Evolutionary conservation across 495 filamentous ascomycete genomes (phyloP).

Genomic region (Penicillium cataractarum): DNA sequence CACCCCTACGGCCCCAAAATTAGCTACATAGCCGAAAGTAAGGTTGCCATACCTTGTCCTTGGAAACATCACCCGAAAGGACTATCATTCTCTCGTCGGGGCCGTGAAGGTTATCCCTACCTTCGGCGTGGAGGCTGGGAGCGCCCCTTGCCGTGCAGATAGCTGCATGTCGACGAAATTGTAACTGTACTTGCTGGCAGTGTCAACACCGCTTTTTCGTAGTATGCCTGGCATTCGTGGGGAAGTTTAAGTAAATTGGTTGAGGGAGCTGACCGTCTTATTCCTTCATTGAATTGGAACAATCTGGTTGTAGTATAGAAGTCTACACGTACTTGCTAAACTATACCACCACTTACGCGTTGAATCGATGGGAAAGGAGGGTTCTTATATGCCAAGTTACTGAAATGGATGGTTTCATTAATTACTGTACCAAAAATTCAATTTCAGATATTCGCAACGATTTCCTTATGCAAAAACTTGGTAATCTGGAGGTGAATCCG

Average conservation of each 20-base stretch:
- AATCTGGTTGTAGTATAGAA: too few relatives aligned
- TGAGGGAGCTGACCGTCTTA: too few relatives aligned
- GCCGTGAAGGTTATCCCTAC: not conserved
- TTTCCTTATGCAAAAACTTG: not conserved
- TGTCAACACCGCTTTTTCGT: not conserved
- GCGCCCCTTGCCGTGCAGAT: not conserved
- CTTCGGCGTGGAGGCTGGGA: not conserved
- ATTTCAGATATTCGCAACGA: too few relatives aligned
- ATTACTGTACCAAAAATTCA: too few relatives aligned
- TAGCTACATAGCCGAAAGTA: not conserved
- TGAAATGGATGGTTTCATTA: too few relatives aligned
- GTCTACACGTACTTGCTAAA: too few relatives aligned
- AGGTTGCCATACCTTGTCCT: not conserved
- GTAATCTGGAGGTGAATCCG: slow-evolving; percentile 17
- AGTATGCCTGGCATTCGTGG: not conserved
- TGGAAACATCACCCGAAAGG: not conserved
- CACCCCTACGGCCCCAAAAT: too few relatives aligned
- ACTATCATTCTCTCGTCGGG: not conserved
- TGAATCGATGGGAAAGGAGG: too few relatives aligned
- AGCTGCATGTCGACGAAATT: not conserved
- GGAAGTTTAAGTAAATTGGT: not conserved
- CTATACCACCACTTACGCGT: too few relatives aligned
- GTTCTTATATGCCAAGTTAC: too few relatives aligned
- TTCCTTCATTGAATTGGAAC: too few relatives aligned
- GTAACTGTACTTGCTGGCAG: not conserved